Base-by-base conservation (phyloP, 2,329 filamentous ascomycete species). In the Mycosphaerella sp. region DNA sequence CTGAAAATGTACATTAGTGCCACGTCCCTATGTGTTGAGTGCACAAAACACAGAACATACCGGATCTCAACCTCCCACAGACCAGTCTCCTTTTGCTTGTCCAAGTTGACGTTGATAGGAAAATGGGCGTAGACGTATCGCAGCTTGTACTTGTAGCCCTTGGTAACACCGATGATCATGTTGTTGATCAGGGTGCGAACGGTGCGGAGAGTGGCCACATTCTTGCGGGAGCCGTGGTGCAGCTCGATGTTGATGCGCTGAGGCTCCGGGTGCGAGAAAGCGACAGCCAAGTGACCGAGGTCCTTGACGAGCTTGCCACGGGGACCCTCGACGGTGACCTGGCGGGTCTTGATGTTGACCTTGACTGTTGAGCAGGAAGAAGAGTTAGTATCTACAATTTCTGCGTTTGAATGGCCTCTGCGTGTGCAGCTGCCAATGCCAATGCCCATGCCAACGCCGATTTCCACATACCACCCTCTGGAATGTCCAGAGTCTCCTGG, bases 71-170 rank as follows among this genome's bases (percentile, higher is more conserved):
- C 88, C 78, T 95, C 87, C 74, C 73, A 87, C 69, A 85, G 78
- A 67, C 85, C 91, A 62, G 89, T 93, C 80, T 97, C 93, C 72
- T 77, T 75, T 84, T 92, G 92, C 87, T 96, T 91, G 71, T 95
- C 90, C 68, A 98, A 78, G 83, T 96, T 97, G 81, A 98, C 92
- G 84, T 98, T 98, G 89, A 98, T 98, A 79, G 93, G 93, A 76
- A 98, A 98, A 86, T 98, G 93, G 76, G 93, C 93, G 78, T 98
- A 98, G 78, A 98, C 93, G 82, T 98, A 98, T 73, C 95, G 89
- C 92, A 98, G 97, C 89, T 98, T 98, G 87, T 98, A 98, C 82
- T 95, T 95, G 89, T 87, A 98, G 69, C 93, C 93, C 83, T 92
- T 95, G 76, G 93, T 98, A 67, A 98, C 93, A 77, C 93, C 93